phyloP scores from a whole-genome alignment of 148 eudicot species.

The Polygonum aviculare region DNA sequence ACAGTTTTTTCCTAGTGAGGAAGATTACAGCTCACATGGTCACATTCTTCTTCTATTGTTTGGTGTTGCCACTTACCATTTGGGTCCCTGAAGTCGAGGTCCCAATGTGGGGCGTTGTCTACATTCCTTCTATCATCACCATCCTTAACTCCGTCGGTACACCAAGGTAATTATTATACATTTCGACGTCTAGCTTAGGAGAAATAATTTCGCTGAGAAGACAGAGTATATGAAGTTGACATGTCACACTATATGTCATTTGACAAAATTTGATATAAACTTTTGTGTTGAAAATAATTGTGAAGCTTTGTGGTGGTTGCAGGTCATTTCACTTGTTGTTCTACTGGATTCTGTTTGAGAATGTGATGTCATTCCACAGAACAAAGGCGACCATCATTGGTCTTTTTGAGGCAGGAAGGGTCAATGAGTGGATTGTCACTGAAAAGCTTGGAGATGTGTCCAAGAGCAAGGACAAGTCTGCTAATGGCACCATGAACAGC shows the following conservation, averaged over 20 bases:
- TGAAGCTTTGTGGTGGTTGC: slow-evolving; percentile 9
- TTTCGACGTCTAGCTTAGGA: background rate
- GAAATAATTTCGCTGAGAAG: background rate
- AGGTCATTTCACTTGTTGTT: slow-evolving; percentile 88
- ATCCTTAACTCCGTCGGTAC: slow-evolving; percentile 90
- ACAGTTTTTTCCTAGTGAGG: slow-evolving; percentile 90
- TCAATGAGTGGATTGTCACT: slow-evolving; percentile 96
- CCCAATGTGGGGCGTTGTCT: slow-evolving; percentile 86
- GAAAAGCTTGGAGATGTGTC: slow-evolving; percentile 87
- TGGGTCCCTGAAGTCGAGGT: slow-evolving; percentile 77
- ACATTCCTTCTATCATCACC: slow-evolving; percentile 82
- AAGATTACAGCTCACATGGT: slow-evolving; percentile 88
- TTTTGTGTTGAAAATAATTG: background rate
- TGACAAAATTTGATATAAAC: background rate
- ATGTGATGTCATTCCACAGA: slow-evolving; percentile 94
- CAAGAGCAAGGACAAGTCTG: slow-evolving; percentile 48
- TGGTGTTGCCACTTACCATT: slow-evolving; percentile 63
- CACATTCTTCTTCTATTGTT: slow-evolving; percentile 73
- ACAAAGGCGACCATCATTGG: slow-evolving; percentile 94
- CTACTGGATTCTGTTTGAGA: slow-evolving; percentile 95
- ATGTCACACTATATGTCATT: background rate
- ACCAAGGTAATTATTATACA: slow-evolving; percentile 49
- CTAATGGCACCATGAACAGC: slow-evolving; percentile 15
- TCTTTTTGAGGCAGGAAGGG: slow-evolving; percentile 76
- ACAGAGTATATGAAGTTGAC: background rate